Percentiles rank a stretch among this genome's conserved stretches.
phyloP scores from a whole-genome alignment of 306 rosid genomes.

The Castanea crenata region DNA sequence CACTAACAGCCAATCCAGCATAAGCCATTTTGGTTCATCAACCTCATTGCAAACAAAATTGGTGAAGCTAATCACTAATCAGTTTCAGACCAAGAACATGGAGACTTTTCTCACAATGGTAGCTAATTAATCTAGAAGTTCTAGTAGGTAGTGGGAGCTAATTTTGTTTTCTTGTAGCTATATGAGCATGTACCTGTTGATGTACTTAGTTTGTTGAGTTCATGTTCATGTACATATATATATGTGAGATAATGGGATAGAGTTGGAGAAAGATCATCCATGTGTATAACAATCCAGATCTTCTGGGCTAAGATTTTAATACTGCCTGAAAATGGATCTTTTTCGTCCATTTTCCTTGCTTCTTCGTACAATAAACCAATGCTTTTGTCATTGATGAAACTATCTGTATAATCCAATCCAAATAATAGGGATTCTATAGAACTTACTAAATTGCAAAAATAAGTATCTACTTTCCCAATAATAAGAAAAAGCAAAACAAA shows the following conservation, averaged over 20 bases:
- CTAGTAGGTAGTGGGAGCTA: slow-evolving; percentile 28
- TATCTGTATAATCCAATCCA: background rate
- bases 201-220: slow-evolving; percentile 46
- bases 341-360: background rate
- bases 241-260: slow-evolving; percentile 46
- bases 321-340: slow-evolving; percentile 5
- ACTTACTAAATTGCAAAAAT: background rate
- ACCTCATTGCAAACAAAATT: slow-evolving; percentile 15
- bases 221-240: slow-evolving; percentile 49
- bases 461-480: background rate
- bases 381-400: background rate
- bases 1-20: slow-evolving; percentile 41
- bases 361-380: background rate
- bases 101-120: slow-evolving; percentile 26
- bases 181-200: slow-evolving; percentile 39
- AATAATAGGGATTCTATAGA: background rate
- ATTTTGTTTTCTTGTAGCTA: slow-evolving; percentile 39
- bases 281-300: slow-evolving; percentile 24
- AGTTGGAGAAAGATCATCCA: slow-evolving; percentile 36
- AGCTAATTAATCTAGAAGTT: slow-evolving; percentile 37
- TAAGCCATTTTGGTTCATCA: slow-evolving; percentile 21
- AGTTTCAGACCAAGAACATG: slow-evolving; percentile 14
- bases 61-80: background rate
- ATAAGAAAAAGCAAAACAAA: background rate
- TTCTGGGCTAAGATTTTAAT: slow-evolving; percentile 12